These are phyloP conservation scores for Amylocystis lapponica DNA, from an alignment of 768 basidiomycete species.

Conservation along the genomic window DNA sequence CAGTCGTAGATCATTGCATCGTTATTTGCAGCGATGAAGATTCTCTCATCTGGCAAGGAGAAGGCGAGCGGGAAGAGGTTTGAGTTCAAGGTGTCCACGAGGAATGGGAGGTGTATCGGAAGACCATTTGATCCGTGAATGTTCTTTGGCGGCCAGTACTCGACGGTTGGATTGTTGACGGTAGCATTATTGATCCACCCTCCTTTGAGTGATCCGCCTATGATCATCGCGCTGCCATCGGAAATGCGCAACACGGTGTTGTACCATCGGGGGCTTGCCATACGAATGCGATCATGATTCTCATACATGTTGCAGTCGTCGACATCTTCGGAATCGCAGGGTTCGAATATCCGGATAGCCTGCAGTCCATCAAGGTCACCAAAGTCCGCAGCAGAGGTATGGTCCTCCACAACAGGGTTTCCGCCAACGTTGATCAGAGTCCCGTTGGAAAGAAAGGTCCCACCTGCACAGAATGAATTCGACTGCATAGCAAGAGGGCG, in stretches of 20 bases:
- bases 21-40: conserved; percentile 75
- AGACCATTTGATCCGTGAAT: conserved; percentile 63
- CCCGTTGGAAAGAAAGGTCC: conserved; percentile 71
- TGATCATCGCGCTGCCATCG: conserved; percentile 80
- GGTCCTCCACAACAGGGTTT: conserved; percentile 64
- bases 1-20: conserved; percentile 81
- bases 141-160: conserved; percentile 78
- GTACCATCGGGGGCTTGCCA: conserved; percentile 82
- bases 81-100: conserved; percentile 69
- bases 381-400: conserved; percentile 66
- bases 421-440: conserved; percentile 77
- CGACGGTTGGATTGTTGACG: conserved; percentile 75
- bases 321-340: conserved; percentile 47
- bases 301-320: conserved; percentile 59
- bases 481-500: conserved; percentile 61
- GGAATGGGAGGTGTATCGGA: conserved; percentile 57
- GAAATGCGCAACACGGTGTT: conserved; percentile 60
- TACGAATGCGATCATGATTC: conserved; percentile 53
- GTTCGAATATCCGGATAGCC: conserved; percentile 64
- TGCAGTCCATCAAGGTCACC: conserved; percentile 72
- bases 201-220: conserved; percentile 76
- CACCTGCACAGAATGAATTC: conserved; percentile 86
- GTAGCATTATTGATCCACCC: conserved; percentile 85
- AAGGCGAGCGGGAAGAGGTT: conserved; percentile 81
- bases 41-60: conserved; percentile 56